Conservation (phyloP, 768 basidiomycete species). For the Suillus weaverae region DNA sequence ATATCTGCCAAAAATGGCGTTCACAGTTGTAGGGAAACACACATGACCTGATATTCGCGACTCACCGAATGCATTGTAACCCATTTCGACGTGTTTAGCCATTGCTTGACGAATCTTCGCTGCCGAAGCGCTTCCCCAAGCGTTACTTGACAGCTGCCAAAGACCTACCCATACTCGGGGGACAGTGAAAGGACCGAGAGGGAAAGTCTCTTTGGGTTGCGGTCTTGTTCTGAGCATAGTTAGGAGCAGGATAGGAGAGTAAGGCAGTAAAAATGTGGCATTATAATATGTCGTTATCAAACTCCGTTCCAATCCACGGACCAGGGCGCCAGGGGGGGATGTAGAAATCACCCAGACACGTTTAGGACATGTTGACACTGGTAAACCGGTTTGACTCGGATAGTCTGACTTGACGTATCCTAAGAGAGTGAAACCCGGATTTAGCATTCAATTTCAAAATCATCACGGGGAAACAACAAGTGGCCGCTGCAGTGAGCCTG, state of each 20-base stretch:
- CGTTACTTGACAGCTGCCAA: conserved; percentile 85
- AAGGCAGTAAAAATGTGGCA: conserved; percentile 7
- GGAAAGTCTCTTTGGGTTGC: conserved; percentile 44
- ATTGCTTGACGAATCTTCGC: conserved; percentile 67
- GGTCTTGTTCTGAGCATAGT: conserved; percentile 23
- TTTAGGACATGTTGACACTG: background rate
- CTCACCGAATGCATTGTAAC: conserved; percentile 51
- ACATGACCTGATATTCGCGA: conserved; percentile 4
- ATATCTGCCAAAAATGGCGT: conserved; percentile 43
- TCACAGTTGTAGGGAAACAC: conserved; percentile 16
- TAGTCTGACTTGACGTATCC: background rate
- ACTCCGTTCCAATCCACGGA: conserved; percentile 29
- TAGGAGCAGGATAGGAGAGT: conserved; percentile 12
- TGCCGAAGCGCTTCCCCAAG: conserved; percentile 77
- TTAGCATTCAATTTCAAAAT: conserved; percentile 5
- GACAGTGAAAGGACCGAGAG: conserved; percentile 53
- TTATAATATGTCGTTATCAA: conserved; percentile 30
- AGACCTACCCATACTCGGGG: conserved; percentile 77
- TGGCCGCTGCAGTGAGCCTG: conserved; percentile 12
- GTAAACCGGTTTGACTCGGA: too few species aligned
- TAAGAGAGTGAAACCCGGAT: background rate
- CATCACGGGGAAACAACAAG: conserved; percentile 12
- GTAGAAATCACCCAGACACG: background rate
- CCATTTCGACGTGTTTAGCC: conserved; percentile 56
- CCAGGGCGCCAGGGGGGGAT: conserved; percentile 7